A percentile compares a stretch with the other conserved stretches of the same genome.
Evolutionary conservation across 2,329 filamentous ascomycete species (phyloP).

Genomic region (Nemania abortiva): DNA sequence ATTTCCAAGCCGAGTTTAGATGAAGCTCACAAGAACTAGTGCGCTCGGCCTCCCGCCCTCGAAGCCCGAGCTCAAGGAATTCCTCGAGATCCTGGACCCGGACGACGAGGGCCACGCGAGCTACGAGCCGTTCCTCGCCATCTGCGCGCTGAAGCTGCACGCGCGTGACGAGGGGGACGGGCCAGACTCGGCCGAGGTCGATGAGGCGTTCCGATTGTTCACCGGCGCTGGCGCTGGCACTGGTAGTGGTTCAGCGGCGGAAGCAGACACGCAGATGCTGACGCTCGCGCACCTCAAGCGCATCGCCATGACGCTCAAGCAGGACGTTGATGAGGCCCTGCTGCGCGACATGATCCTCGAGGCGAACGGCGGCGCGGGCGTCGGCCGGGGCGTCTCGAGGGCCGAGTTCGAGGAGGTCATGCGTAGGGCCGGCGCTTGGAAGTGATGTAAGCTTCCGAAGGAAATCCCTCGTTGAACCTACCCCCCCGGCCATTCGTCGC

Average conservation of each 20-base stretch:
- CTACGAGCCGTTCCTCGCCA: constrained; percentile 85
- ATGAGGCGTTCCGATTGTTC: constrained; percentile 86
- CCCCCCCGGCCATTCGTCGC: neutral
- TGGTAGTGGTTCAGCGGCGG: constrained; percentile 43
- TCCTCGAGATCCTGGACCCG: constrained; percentile 85
- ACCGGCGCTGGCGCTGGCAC: constrained; percentile 62
- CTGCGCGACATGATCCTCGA: constrained; percentile 95
- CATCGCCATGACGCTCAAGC: constrained; percentile 84
- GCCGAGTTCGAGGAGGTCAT: constrained; percentile 90
- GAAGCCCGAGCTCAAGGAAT: constrained; percentile 77
- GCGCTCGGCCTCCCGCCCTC: constrained; percentile 83
- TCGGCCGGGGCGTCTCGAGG: constrained; percentile 76
- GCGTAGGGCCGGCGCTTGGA: constrained; percentile 85
- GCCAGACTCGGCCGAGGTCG: constrained; percentile 73
- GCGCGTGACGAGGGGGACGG: constrained; percentile 65
- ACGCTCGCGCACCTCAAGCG: constrained; percentile 81
- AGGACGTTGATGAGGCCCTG: constrained; percentile 85
- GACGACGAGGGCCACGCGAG: constrained; percentile 80
- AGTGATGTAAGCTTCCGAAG: constrained; percentile 55
- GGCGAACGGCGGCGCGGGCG: constrained; percentile 84
- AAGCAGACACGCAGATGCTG: constrained; percentile 64
- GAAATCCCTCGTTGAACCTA: neutral
- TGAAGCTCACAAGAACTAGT: constrained; percentile 57
- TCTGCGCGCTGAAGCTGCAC: constrained; percentile 88
- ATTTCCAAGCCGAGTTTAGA: neutral